Percentiles rank a stretch among this genome's conserved stretches.
Conservation (phyloP, 1,284 basidiomycete species). For the Grifola frondosa region DNA sequence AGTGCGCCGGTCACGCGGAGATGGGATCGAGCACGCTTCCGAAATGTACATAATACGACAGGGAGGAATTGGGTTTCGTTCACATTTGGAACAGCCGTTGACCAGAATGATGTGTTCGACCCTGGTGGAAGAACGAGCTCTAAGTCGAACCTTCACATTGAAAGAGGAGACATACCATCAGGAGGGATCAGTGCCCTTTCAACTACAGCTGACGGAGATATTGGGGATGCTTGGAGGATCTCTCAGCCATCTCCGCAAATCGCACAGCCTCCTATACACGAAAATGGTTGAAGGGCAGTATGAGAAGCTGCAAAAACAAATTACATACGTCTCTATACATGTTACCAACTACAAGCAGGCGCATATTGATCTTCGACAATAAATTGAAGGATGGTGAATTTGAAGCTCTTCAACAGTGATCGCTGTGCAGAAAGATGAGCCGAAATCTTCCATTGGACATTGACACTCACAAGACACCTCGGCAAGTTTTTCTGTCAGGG, state of each 20-base stretch:
- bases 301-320: no score
- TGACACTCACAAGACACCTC: conserved; percentile 71
- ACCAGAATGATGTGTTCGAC: conserved; percentile 74
- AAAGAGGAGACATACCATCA: conserved; percentile 41
- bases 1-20: conserved; percentile 60
- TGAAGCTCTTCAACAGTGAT: conserved; percentile 76
- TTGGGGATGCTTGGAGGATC: conserved; percentile 59
- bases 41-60: conserved; percentile 80
- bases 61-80: conserved; percentile 85
- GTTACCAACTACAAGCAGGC: conserved; percentile 86
- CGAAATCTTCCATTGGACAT: conserved; percentile 1
- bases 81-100: conserved; percentile 75
- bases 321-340: conserved; percentile 70
- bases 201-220: conserved; percentile 56
- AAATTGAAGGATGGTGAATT: conserved; percentile 62
- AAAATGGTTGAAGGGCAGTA: no score
- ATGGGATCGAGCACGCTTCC: conserved; percentile 61
- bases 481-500: conserved; percentile 75
- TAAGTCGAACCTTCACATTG: conserved; percentile 14
- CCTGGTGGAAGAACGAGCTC: conserved; percentile 37
- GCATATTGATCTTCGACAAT: conserved; percentile 69
- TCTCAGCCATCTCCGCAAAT: conserved; percentile 75
- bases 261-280: conserved; percentile 66
- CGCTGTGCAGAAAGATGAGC: conserved; percentile 38
- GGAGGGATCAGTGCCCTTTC: conserved; percentile 72